Base-by-base conservation (phyloP, 2,329 filamentous ascomycete genomes). In the Aspergillus ruber region DNA sequence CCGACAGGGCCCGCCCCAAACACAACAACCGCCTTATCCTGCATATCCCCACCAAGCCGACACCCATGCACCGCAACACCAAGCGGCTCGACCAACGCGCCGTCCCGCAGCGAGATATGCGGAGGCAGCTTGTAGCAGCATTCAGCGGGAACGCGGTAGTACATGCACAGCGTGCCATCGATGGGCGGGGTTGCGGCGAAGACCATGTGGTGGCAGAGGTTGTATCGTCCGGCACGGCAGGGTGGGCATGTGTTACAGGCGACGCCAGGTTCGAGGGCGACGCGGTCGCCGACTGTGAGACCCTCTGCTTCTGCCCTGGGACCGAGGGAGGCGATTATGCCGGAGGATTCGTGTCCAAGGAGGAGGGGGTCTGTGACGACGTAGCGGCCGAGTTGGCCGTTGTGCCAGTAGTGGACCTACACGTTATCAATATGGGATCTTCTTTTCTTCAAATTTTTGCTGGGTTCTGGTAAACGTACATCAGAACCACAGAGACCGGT, bases 131-230 rank as follows among this genome's bases (percentile, higher is more conserved):
- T 87, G 71, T 90, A 93, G 77, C 88, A 94, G 66, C 91, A 94
- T 67, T 95, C 90, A 56, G 83, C 79, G 1, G 90, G 87, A 1
- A 89, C 76, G 12, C 75, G 63, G 76, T 90, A 95, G 74, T 90
- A 91, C 44, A 86, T 86, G 0, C 88, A 83, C 44, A 96, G 74
- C 0, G 90, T 95, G 42, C 90, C 90, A 67, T 95, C 83, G 65
- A 84, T 82, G 1, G 90, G 90, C 8, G 90, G 90, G 9, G 90
- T 95, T 0, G 90, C 90, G 35, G 90, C 90, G 63, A 96, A 96
- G 20, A 72, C 73, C 88, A 96, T 95, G 33, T 85, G 78, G 1
- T 79, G 76, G 71, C 90, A 96, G 21, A 95, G 81, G 67, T 95
- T 95, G 75, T 95, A 95, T 55, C 81, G 78, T 45, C 90, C 90